Conservation (phyloP, 352 stramenopile species). For the Pythium rishiriense region DNA sequence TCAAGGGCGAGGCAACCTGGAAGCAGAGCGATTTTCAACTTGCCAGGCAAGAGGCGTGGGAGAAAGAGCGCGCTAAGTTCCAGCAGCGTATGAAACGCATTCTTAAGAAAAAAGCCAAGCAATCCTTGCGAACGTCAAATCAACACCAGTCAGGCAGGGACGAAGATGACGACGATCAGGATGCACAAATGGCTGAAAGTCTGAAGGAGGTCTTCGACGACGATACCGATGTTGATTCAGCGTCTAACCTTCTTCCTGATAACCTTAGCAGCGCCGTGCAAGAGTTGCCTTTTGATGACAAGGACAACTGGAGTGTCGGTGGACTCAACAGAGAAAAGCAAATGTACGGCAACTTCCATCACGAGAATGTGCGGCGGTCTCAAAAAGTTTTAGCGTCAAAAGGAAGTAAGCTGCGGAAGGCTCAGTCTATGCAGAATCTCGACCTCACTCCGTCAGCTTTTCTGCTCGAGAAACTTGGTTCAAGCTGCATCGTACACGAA, state of each 20-base stretch:
- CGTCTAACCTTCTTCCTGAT: constrained; percentile 34
- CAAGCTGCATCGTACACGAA: constrained; percentile 52
- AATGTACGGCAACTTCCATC: constrained; percentile 75
- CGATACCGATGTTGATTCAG: constrained; percentile 9
- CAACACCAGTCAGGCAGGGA: background rate
- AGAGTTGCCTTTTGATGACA: constrained; percentile 64
- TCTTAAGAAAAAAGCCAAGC: constrained; percentile 48
- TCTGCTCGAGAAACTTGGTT: constrained; percentile 61
- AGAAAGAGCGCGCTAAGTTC: constrained; percentile 65
- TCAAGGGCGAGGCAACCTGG: constrained; percentile 68
- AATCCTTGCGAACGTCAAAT: background rate
- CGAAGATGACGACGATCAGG: background rate
- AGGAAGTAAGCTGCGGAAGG: constrained; percentile 33
- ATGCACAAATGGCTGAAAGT: constrained; percentile 1
- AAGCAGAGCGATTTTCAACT: constrained; percentile 75
- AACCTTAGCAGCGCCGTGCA: constrained; percentile 42
- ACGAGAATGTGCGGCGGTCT: constrained; percentile 58
- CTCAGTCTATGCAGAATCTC: constrained; percentile 42
- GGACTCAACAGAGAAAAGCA: constrained; percentile 73
- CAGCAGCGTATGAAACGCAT: constrained; percentile 72
- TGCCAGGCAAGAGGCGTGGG: constrained; percentile 63
- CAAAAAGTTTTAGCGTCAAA: constrained; percentile 47
- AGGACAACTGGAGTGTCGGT: constrained; percentile 79
- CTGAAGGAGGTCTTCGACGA: background rate
- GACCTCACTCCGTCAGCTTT: constrained; percentile 68